Conservation (phyloP, 31 red algal genomes). For the Odonthalia washingtoniensis region DNA sequence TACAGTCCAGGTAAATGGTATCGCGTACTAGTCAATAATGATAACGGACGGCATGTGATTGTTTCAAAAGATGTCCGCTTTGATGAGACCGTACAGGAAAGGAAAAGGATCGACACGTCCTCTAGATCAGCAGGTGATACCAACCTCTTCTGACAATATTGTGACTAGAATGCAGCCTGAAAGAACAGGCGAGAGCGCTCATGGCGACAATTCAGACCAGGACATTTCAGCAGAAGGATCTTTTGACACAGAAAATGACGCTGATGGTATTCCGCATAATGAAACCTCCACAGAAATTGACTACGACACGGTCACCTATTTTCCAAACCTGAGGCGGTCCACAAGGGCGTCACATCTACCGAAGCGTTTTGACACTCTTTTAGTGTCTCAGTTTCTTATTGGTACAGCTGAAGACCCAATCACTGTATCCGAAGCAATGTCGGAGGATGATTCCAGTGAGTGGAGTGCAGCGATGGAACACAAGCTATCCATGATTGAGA, state of each 20-base stretch:
- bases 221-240: background rate
- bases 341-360: background rate
- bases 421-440: background rate
- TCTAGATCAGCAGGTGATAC: no score
- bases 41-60: background rate
- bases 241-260: background rate
- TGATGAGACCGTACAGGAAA: conserved; percentile 34
- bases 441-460: background rate
- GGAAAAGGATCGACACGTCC: no score
- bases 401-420: background rate
- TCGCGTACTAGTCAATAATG: conserved; percentile 6
- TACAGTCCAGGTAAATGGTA: conserved; percentile 40
- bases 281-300: background rate
- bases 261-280: background rate
- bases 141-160: background rate
- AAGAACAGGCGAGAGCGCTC: background rate
- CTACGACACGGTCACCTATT: background rate
- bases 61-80: conserved; percentile 17
- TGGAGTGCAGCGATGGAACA: background rate
- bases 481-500: background rate
- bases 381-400: conserved; percentile 1
- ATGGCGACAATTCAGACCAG: background rate
- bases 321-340: conserved; percentile 11
- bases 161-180: background rate
- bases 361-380: background rate